Evolutionary conservation across 805 yeast genomes (phyloP).

Genomic region (Metschnikowia sp.): DNA sequence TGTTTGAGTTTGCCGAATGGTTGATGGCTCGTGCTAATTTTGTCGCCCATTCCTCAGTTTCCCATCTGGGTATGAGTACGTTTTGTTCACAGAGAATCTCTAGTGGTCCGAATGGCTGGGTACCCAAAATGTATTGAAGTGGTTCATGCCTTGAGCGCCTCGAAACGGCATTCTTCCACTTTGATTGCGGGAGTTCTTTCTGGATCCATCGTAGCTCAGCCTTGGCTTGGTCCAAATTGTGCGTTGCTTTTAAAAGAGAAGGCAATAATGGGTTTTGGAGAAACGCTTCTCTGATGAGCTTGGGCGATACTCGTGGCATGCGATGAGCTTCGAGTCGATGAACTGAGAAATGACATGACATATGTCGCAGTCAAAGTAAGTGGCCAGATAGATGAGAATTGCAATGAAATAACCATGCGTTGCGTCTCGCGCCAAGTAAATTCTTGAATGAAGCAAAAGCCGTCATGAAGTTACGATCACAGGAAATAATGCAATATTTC

Average conservation of each 20-base stretch:
- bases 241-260: slow-evolving; percentile 31
- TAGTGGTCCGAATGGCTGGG: slow-evolving; percentile 81
- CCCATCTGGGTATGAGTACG: slow-evolving; percentile 90
- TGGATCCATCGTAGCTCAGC: slow-evolving; percentile 64
- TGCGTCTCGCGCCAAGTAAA: too few relatives aligned
- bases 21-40: slow-evolving; percentile 29
- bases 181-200: slow-evolving; percentile 46
- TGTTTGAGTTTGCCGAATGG: neutral
- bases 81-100: slow-evolving; percentile 56
- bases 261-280: slow-evolving; percentile 27
- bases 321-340: neutral
- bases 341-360: neutral
- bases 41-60: slow-evolving; percentile 87
- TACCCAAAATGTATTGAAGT: slow-evolving; percentile 77
- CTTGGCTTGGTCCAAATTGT: slow-evolving; percentile 40
- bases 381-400: neutral
- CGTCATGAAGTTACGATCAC: too few relatives aligned
- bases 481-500: too few relatives aligned
- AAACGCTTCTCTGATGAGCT: slow-evolving; percentile 26
- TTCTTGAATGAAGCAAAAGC: too few relatives aligned
- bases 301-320: slow-evolving; percentile 34
- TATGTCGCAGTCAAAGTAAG: neutral
- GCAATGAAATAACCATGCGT: too few relatives aligned
- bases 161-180: slow-evolving; percentile 52
- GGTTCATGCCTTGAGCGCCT: slow-evolving; percentile 59